phyloP scores from a whole-genome alignment of 768 basidiomycete genomes.

The Crepidotus variabilis region DNA sequence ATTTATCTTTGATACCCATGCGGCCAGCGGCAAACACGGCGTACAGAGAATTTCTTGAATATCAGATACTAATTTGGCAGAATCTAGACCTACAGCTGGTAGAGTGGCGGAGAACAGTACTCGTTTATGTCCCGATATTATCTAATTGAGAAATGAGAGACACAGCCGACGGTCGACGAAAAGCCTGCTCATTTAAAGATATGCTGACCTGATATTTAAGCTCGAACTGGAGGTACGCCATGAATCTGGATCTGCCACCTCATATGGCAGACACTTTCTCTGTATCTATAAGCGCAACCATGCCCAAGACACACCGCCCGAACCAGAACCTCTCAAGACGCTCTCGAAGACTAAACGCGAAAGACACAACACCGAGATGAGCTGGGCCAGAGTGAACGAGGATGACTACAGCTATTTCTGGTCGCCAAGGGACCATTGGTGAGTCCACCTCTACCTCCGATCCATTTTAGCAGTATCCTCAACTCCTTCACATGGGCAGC shows the following conservation, averaged over 20 bases:
- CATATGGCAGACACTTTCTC: background rate
- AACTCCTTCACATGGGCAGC: background rate
- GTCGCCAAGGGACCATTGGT: background rate
- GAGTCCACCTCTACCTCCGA: background rate
- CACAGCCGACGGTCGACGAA: too few relatives aligned
- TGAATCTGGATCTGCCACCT: background rate
- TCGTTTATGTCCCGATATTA: too few relatives aligned
- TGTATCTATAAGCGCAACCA: background rate
- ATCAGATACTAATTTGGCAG: too few relatives aligned
- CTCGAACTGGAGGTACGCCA: too few relatives aligned
- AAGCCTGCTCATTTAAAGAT: too few relatives aligned
- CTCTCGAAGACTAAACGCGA: background rate
- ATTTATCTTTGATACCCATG: too few relatives aligned
- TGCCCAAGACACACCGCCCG: background rate
- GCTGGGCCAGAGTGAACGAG: constrained; percentile 3
- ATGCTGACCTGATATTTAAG: too few relatives aligned
- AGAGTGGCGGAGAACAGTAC: too few relatives aligned
- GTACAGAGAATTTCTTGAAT: too few relatives aligned
- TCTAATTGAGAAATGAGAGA: too few relatives aligned
- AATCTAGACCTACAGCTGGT: too few relatives aligned
- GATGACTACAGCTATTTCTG: constrained; percentile 3
- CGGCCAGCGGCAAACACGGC: too few relatives aligned
- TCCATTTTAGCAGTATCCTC: background rate
- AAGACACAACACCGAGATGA: constrained; percentile 4
- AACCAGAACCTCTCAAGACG: background rate